Evolutionary conservation across 306 rosid genomes (phyloP).

Genomic region (Rosa multiflora): DNA sequence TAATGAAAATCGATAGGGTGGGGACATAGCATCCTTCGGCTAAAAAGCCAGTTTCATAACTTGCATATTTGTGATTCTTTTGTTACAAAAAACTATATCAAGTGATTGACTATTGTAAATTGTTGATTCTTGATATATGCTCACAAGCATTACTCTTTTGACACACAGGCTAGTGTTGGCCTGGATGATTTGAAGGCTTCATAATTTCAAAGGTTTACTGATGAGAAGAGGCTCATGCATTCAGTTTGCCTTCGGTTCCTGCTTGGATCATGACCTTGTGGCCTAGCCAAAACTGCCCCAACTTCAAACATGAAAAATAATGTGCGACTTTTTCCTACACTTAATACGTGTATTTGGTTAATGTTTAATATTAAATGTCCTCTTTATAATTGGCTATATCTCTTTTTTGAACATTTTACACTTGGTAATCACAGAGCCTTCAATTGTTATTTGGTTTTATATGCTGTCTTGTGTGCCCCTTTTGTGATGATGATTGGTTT

Average conservation of each 20-base stretch:
- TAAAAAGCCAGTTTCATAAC: neutral
- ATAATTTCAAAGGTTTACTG: neutral
- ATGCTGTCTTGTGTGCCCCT: neutral
- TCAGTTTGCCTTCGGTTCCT: neutral
- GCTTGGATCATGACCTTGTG: neutral
- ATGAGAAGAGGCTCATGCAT: neutral
- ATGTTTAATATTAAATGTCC: neutral
- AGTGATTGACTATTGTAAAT: conserved; percentile 2
- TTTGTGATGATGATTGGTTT: neutral
- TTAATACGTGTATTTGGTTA: neutral
- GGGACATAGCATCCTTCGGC: neutral
- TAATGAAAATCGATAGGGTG: neutral
- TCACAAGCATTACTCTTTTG: conserved; percentile 19
- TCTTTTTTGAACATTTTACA: neutral
- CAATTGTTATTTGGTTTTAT: neutral
- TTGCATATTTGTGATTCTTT: neutral
- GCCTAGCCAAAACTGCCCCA: neutral
- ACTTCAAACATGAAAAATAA: conserved; percentile 15
- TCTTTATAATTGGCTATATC: neutral
- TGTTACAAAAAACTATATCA: neutral
- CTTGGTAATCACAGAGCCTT: neutral
- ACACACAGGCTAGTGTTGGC: conserved; percentile 75
- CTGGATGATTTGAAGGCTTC: conserved; percentile 85
- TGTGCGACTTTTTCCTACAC: neutral
- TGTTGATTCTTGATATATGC: neutral